A percentile compares a stretch with the other conserved stretches of the same genome.
These are phyloP conservation scores for Naganishia antarctica DNA, from an alignment of 768 basidiomycete genomes.

Conservation along the genomic window DNA sequence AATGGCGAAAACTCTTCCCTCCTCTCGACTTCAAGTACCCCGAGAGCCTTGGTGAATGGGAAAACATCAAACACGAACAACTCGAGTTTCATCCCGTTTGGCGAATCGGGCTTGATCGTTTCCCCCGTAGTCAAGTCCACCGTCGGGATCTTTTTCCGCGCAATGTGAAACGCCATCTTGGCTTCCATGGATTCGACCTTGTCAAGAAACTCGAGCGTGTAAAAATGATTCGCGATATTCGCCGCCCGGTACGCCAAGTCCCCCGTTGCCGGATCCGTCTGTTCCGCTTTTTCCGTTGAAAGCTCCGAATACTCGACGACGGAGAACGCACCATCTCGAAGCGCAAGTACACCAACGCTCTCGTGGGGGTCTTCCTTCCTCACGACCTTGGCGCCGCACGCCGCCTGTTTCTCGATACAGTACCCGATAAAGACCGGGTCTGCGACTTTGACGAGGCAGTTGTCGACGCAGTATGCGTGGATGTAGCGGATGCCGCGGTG, in stretches of 20 bases:
- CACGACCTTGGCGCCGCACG: conserved; percentile 94
- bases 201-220: conserved; percentile 78
- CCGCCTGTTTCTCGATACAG: conserved; percentile 78
- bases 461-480: conserved; percentile 96
- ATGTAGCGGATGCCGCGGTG: conserved; percentile 75
- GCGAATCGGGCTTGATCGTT: conserved; percentile 69
- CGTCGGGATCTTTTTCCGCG: conserved; percentile 91
- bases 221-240: conserved; percentile 98
- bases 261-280: conserved; percentile 60
- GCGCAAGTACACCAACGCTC: conserved; percentile 89
- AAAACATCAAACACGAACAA: conserved; percentile 99
- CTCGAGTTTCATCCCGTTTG: conserved; percentile 99
- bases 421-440: conserved; percentile 96
- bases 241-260: conserved; percentile 86
- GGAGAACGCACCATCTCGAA: conserved; percentile 72
- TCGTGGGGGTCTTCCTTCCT: conserved; percentile 80
- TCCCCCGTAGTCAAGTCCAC: conserved; percentile 67
- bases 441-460: conserved; percentile 94
- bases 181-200: conserved; percentile 74
- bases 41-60: conserved; percentile 64
- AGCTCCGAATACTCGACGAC: conserved; percentile 99
- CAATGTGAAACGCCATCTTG: conserved; percentile 92
- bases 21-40: conserved; percentile 81
- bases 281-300: conserved; percentile 74
- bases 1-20: conserved; percentile 91